Evolutionary conservation across 495 filamentous ascomycete genomes (phyloP).

Genomic region (Xylaria acuta): DNA sequence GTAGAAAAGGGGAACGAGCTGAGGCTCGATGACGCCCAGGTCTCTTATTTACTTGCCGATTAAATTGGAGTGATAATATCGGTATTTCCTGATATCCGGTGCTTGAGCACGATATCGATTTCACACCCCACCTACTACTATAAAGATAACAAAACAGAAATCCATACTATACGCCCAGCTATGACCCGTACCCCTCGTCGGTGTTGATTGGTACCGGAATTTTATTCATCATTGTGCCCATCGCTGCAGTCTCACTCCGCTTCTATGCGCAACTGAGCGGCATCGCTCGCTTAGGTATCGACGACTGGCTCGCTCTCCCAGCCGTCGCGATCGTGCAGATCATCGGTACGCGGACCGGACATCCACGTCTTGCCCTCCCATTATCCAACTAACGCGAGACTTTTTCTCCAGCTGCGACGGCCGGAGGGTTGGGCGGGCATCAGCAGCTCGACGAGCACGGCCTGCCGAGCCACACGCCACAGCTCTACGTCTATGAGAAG

Average conservation of each 20-base stretch:
- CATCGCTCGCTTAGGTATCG: constrained; percentile 17
- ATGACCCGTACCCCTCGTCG: constrained; percentile 25
- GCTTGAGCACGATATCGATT: too few relatives aligned
- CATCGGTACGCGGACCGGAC: constrained; percentile 20
- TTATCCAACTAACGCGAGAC: neutral
- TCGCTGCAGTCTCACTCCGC: constrained; percentile 21
- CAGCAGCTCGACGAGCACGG: constrained; percentile 15
- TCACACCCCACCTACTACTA: too few relatives aligned
- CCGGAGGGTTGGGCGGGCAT: constrained; percentile 20
- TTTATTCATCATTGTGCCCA: constrained; percentile 26
- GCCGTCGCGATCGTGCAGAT: constrained; percentile 25
- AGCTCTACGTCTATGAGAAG: constrained; percentile 26
- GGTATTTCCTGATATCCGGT: too few relatives aligned
- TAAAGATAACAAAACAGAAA: neutral
- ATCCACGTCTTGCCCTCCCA: neutral
- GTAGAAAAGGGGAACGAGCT: too few relatives aligned
- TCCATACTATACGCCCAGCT: constrained; percentile 23
- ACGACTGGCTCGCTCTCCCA: constrained; percentile 29
- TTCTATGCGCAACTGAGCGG: constrained; percentile 22
- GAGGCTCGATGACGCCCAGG: too few relatives aligned
- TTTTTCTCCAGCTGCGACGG: constrained; percentile 10
- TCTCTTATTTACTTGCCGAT: too few relatives aligned
- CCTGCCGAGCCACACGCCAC: constrained; percentile 1
- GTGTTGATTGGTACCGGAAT: constrained; percentile 26
- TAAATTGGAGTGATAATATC: too few relatives aligned